Evolutionary conservation across 495 filamentous ascomycete species (phyloP).

Genomic region (Hyaloscypha finlandica): DNA sequence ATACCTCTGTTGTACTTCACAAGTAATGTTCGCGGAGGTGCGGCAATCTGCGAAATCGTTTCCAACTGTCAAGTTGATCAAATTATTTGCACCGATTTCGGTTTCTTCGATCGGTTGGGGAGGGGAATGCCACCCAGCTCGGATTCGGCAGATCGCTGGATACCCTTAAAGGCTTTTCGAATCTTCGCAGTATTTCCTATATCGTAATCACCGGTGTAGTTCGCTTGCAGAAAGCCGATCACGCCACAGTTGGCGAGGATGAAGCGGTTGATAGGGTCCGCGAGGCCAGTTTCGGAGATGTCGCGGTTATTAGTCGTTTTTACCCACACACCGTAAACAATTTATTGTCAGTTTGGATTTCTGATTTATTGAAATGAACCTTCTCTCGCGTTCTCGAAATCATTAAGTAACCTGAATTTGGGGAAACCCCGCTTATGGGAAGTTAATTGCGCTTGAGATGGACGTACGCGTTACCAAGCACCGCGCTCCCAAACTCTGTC

Average conservation of each 20-base stretch:
- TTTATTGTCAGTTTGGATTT: neutral
- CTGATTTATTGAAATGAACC: neutral
- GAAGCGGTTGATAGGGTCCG: neutral
- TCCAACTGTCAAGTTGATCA: slow-evolving; percentile 9
- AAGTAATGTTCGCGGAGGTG: neutral
- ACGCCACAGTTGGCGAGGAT: slow-evolving; percentile 12
- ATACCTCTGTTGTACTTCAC: slow-evolving; percentile 3
- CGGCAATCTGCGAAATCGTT: slow-evolving; percentile 10
- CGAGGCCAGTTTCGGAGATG: neutral
- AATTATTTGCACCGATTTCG: neutral
- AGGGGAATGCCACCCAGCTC: no score
- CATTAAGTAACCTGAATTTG: neutral
- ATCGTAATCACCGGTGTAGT: slow-evolving; percentile 5
- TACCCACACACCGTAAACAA: neutral
- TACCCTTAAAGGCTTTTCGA: neutral
- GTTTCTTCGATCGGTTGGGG: neutral
- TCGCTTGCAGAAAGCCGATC: slow-evolving; percentile 10
- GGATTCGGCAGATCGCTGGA: neutral
- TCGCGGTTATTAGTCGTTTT: slow-evolving; percentile 13
- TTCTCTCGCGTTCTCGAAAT: neutral
- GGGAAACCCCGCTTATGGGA: neutral
- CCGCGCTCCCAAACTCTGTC: slow-evolving; percentile 3
- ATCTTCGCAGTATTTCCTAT: neutral
- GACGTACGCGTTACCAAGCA: slow-evolving; percentile 3
- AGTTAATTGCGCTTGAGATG: no score